These are phyloP conservation scores for Thelonectria olida DNA, from an alignment of 2,329 filamentous ascomycete genomes.

Conservation along the genomic window DNA sequence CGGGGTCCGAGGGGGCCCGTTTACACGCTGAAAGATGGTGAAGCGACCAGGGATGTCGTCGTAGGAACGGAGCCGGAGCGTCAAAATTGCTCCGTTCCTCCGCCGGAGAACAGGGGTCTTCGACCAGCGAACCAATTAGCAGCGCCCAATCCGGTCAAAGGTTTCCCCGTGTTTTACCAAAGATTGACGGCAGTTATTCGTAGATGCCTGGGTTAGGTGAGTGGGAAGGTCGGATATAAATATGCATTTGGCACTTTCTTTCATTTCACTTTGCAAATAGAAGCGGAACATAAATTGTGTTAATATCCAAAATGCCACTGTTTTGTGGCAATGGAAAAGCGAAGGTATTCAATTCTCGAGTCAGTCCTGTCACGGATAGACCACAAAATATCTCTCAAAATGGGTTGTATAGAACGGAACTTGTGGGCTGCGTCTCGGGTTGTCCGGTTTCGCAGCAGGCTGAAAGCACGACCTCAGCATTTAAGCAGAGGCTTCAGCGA, in stretches of 20 bases:
- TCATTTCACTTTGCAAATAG: background rate
- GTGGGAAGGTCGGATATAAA: too few relatives aligned
- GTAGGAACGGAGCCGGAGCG: conserved; percentile 37
- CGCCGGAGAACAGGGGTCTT: conserved; percentile 26
- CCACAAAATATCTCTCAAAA: conserved; percentile 32
- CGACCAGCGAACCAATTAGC: background rate
- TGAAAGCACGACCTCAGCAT: background rate
- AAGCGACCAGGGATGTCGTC: conserved; percentile 24
- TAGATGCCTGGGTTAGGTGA: too few relatives aligned
- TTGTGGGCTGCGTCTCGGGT: conserved; percentile 21
- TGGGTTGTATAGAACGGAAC: conserved; percentile 34
- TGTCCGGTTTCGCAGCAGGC: conserved; percentile 10
- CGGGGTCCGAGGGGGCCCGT: conserved; percentile 27
- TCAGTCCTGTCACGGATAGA: conserved; percentile 23
- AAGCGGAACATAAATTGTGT: conserved; percentile 12
- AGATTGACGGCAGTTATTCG: too few relatives aligned
- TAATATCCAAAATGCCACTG: conserved; percentile 8
- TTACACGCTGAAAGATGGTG: conserved; percentile 25
- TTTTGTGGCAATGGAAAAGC: conserved; percentile 20
- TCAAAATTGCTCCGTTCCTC: conserved; percentile 42
- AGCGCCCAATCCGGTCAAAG: background rate
- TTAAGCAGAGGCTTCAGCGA: conserved; percentile 43
- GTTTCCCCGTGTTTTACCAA: background rate
- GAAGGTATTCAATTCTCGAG: conserved; percentile 33
- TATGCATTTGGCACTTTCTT: too few relatives aligned